These are phyloP conservation scores for Laetiporus sulphureus DNA, from an alignment of 1,284 basidiomycete species.

Conservation along the genomic window DNA sequence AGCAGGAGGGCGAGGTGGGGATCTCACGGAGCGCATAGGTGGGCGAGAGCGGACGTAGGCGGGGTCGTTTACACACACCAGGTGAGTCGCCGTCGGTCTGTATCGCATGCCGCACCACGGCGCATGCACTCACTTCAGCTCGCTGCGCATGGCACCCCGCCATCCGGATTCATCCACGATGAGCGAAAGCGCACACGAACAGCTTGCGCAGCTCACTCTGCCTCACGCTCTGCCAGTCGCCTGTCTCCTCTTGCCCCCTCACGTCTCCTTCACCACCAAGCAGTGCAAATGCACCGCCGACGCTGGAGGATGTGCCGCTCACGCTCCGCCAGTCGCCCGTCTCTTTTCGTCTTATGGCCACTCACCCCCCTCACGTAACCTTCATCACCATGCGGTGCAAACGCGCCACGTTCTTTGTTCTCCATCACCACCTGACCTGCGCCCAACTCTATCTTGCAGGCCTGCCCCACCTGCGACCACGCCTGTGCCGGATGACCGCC, in stretches of 20 bases:
- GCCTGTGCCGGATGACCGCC: conserved; percentile 19
- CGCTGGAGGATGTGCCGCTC: too few species aligned
- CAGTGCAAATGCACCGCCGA: conserved; percentile 7
- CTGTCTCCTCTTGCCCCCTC: conserved; percentile 17
- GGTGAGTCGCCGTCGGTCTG: conserved; percentile 33
- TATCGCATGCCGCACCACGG: conserved; percentile 35
- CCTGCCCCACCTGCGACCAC: conserved; percentile 16
- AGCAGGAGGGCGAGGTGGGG: too few species aligned
- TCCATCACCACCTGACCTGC: conserved; percentile 14
- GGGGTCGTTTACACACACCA: too few species aligned
- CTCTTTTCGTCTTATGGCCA: conserved; percentile 8
- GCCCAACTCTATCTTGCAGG: conserved; percentile 11
- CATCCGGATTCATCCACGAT: conserved; percentile 33
- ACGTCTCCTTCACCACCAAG: conserved; percentile 10
- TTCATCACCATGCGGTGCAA: conserved; percentile 26
- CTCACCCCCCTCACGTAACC: conserved; percentile 8
- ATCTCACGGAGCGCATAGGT: too few species aligned
- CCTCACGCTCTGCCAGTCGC: conserved; percentile 15
- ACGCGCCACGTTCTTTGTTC: conserved; percentile 20
- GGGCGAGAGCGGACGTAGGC: too few species aligned
- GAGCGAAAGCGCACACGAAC: conserved; percentile 21
- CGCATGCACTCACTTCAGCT: conserved; percentile 19
- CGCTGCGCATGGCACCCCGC: conserved; percentile 31
- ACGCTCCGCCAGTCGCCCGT: conserved; percentile 15
- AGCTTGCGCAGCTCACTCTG: not conserved